Evolutionary conservation across 2,329 filamentous ascomycete species (phyloP).

Genomic region (Chaetomiaceae sp.): DNA sequence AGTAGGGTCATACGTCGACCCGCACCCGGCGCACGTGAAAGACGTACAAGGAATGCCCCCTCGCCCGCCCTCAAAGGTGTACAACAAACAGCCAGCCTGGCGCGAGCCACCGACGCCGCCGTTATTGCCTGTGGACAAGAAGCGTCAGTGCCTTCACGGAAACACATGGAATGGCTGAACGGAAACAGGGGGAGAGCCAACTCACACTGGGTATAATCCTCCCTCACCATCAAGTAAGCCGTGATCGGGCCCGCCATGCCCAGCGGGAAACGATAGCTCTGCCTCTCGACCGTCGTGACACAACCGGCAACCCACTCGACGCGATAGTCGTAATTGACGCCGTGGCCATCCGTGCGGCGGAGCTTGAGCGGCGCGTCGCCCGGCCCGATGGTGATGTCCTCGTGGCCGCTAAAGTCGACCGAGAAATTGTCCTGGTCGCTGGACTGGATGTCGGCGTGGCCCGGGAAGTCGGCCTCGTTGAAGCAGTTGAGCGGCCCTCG

Average conservation of each 20-base stretch:
- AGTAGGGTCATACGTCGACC: constrained; percentile 1
- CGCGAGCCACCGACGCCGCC: constrained; percentile 9
- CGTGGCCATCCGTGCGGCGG: not conserved
- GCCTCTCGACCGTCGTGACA: constrained; percentile 8
- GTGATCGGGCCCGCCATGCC: constrained; percentile 6
- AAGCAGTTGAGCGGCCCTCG: too few relatives aligned
- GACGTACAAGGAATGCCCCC: constrained; percentile 1
- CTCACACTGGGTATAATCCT: constrained; percentile 13
- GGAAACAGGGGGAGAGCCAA: not conserved
- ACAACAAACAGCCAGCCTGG: constrained; percentile 8
- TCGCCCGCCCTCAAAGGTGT: constrained; percentile 11
- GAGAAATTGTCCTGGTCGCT: too few relatives aligned
- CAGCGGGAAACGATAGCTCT: constrained; percentile 9
- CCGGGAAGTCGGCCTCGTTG: too few relatives aligned
- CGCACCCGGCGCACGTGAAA: not conserved
- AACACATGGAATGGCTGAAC: not conserved
- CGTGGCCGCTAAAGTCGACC: constrained; percentile 4
- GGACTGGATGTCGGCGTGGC: too few relatives aligned
- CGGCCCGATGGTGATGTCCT: constrained; percentile 4
- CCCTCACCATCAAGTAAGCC: constrained; percentile 9
- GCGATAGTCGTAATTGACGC: constrained; percentile 8
- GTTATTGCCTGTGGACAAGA: constrained; percentile 5
- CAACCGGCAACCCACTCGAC: constrained; percentile 10
- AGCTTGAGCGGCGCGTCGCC: constrained; percentile 2
- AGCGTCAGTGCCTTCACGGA: not conserved